A percentile compares a stretch with the other conserved stretches of the same genome.
These are phyloP conservation scores for Funneliformis geosporum DNA, from an alignment of 192 early-diverging fungal genomes.

Conservation along the genomic window DNA sequence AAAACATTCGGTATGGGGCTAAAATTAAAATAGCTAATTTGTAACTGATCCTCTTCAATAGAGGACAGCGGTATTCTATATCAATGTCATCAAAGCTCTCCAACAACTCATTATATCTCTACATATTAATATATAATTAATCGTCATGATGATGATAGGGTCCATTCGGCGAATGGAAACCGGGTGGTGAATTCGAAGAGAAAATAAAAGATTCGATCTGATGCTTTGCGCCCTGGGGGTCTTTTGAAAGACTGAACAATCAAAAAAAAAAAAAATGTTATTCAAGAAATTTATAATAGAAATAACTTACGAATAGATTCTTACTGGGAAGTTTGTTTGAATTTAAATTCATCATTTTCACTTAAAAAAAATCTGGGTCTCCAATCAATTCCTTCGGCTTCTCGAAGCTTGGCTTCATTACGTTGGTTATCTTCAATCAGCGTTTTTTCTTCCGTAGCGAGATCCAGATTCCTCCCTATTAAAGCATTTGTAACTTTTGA, in stretches of 20 bases:
- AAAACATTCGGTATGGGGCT: too few species aligned
- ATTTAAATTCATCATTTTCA: slow-evolving; percentile 40
- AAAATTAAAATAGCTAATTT: too few species aligned
- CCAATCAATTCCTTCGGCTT: slow-evolving; percentile 55
- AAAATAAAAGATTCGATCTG: slow-evolving; percentile 42
- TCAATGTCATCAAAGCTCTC: background rate
- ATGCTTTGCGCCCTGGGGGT: slow-evolving; percentile 38
- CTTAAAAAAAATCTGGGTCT: slow-evolving; percentile 64
- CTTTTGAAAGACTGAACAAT: slow-evolving; percentile 37
- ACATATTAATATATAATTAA: background rate
- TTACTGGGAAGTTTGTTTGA: slow-evolving; percentile 50
- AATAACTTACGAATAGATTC: background rate
- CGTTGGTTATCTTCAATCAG: slow-evolving; percentile 78
- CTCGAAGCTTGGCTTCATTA: slow-evolving; percentile 53
- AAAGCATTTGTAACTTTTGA: slow-evolving; percentile 72
- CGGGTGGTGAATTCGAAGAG: slow-evolving; percentile 14
- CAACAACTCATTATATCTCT: background rate
- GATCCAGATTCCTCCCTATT: slow-evolving; percentile 60
- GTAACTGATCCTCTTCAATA: background rate
- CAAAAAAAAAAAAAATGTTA: background rate
- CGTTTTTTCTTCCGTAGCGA: slow-evolving; percentile 69
- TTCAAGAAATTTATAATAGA: background rate
- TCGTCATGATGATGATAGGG: slow-evolving; percentile 11
- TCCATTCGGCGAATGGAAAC: slow-evolving; percentile 20
- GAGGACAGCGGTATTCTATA: background rate